Conservation (phyloP, 345 rosid genomes). For the Populus euphratica region DNA sequence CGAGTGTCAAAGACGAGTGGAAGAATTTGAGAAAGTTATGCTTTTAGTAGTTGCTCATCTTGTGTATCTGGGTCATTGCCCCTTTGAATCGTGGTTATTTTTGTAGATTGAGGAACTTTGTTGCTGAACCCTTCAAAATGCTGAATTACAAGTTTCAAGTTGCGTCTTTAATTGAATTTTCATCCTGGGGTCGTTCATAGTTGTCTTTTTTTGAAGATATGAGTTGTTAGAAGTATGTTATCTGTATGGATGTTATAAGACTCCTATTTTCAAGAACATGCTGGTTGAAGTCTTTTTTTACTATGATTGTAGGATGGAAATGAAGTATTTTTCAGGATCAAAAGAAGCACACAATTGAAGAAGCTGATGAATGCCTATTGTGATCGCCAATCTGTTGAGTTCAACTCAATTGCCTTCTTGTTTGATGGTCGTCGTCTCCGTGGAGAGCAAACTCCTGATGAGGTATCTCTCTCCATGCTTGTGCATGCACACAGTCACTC, state of each 20-base stretch:
- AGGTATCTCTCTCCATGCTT: slow-evolving; percentile 35
- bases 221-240: not conserved
- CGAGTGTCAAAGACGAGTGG: not conserved
- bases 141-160: not conserved
- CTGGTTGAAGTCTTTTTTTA: not conserved
- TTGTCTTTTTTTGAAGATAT: not conserved
- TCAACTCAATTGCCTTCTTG: slow-evolving; percentile 74
- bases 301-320: slow-evolving; percentile 60
- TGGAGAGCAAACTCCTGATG: slow-evolving; percentile 80
- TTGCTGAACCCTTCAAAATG: not conserved
- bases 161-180: not conserved
- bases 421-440: slow-evolving; percentile 88
- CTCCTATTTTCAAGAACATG: not conserved
- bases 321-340: slow-evolving; percentile 82
- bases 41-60: not conserved
- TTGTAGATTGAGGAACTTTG: not conserved
- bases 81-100: not conserved
- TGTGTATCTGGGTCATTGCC: not conserved
- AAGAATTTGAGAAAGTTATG: not conserved
- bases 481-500: not conserved
- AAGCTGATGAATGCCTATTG: slow-evolving; percentile 91
- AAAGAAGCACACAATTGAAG: slow-evolving; percentile 79
- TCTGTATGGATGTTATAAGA: not conserved
- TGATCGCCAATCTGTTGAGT: slow-evolving; percentile 72
- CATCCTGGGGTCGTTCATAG: not conserved